Base-by-base conservation (phyloP, 73 alveolate genomes). In the Paramecium octaurelia region DNA sequence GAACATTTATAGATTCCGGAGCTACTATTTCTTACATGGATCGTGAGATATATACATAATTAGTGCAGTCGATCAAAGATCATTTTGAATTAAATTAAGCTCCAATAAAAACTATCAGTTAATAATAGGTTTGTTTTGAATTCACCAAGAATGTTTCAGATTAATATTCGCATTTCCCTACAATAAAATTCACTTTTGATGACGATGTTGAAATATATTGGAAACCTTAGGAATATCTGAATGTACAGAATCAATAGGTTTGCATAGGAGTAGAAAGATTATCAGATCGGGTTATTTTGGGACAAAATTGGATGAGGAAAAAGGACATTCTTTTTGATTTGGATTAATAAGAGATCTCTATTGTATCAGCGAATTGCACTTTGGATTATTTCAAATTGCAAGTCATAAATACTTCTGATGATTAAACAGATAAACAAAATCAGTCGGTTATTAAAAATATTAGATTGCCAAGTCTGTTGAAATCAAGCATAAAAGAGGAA, bases 1-100 rank as follows among this genome's bases (percentile, higher is more conserved):
- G 87, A 0, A 73, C 68, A 36, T 73, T 73, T 23, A 80, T 80
- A 8, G 91, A 80, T 80, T 80, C 91, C 12, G 91, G 91, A 46
- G 21, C 91, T 31, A 44, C 91, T 31, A 24, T 80, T 9, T 12
- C 57, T 6, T 24, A 80, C 14, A 64, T 64, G 48, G 54, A 80
- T 80, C 12, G 6, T 2, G n/a, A 42, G 10, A 80, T 44, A 20
- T 23, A 8, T 80, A 6, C 10, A 6, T 36, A 75, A 75, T 75
- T 75, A 21, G n/a, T 31, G 4, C 1, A 12, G 14, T 0, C 29
- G 0, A 34, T 68, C 8, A 11, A 20, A 23, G 16, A 75, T 40
- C 58, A 75, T 75, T 10, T 75, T 35, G 38, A 11, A 75, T 2
- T 75, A 7, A 34, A 31, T 68, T 3, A 68, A 23, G 6, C 11